Base-by-base conservation (phyloP, 257 asterid species). In the Solanum etuberosum region DNA sequence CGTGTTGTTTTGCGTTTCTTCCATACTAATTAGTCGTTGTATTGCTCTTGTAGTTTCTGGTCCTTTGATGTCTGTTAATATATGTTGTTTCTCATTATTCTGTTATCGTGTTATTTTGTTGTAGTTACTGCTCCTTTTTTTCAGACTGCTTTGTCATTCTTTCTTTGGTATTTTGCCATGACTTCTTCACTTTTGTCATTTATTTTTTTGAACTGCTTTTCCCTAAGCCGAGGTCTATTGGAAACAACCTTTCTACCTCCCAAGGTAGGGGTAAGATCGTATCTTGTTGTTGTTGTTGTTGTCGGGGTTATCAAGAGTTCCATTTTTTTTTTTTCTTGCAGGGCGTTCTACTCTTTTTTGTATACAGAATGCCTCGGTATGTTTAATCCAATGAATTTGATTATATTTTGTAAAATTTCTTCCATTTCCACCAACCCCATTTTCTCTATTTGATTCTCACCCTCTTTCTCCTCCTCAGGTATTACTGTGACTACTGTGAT, bases 401-500 rank as follows among this genome's bases (percentile, higher is more conserved):
- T 59, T 40, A 1, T 35, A 54, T 65, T 18, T 46, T 72, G 57
- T 82, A 25, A 8, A 82, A 6, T 68, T 43, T 67, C 3, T 4
- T 35, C 29, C 6, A 63, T 46, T 82, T 82, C 35, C 31, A 20
- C 29, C 12, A 9, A 6, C 12, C 9, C 21, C 20, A 70, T 25
- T 7, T 78, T 32, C 72, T 83, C 18, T 13, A 16, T 35, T 86
- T 37, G 37, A 70, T 27, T 40, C 23, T 40, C 29, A 5, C 14
- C 11, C 76, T 25, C 15, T 12, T 70, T 65, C 10, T 85, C 35
- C 32, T 67, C 9, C 1, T 35, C 90, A 88, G 90, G 85, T 88
- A 88, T 78, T 88, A 88, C 40, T 88, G 90, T 51, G 90, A 88
- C 27, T 88, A 88, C 29, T 88, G 90, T 54, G 90, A 88, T 40